Conservation (phyloP, 2,329 filamentous ascomycete species). For the Macroventuria anomochaeta region DNA sequence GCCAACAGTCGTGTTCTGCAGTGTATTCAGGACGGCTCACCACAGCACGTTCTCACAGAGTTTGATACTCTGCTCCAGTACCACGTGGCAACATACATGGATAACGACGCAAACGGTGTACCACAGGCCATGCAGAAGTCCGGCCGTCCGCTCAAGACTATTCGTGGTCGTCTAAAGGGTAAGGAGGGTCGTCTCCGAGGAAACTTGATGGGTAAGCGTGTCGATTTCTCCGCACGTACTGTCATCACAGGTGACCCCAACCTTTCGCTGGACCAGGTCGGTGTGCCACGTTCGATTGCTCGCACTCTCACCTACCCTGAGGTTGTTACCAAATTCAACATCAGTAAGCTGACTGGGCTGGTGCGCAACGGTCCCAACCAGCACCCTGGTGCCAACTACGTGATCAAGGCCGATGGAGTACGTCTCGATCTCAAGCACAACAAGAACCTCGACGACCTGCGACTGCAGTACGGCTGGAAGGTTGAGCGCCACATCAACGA, state of each 20-base stretch:
- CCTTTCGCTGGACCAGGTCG: slow-evolving; percentile 93
- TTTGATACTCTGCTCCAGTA: slow-evolving; percentile 94
- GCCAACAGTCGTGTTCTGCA: slow-evolving; percentile 94
- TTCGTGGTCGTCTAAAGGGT: slow-evolving; percentile 95
- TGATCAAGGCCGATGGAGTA: slow-evolving; percentile 91
- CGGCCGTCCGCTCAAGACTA: slow-evolving; percentile 93
- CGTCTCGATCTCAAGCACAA: slow-evolving; percentile 95
- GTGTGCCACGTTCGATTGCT: slow-evolving; percentile 92
- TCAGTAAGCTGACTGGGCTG: slow-evolving; percentile 84
- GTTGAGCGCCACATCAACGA: slow-evolving; percentile 96
- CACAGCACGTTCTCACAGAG: slow-evolving; percentile 87
- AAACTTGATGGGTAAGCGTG: slow-evolving; percentile 96
- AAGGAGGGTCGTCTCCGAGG: slow-evolving; percentile 98
- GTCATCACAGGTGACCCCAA: slow-evolving; percentile 99
- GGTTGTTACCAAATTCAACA: slow-evolving; percentile 97
- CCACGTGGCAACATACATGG: slow-evolving; percentile 99
- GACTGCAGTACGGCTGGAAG: slow-evolving; percentile 95
- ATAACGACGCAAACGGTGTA: slow-evolving; percentile 96
- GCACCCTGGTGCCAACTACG: slow-evolving; percentile 95
- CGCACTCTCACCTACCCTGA: slow-evolving; percentile 94
- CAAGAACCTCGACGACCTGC: slow-evolving; percentile 83
- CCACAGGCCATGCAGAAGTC: slow-evolving; percentile 97
- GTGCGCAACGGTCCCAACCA: slow-evolving; percentile 94
- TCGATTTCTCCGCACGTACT: slow-evolving; percentile 98
- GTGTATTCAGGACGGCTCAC: slow-evolving; percentile 88